phyloP scores from a whole-genome alignment of 805 yeast species.

The Lipomyces japonicus region DNA sequence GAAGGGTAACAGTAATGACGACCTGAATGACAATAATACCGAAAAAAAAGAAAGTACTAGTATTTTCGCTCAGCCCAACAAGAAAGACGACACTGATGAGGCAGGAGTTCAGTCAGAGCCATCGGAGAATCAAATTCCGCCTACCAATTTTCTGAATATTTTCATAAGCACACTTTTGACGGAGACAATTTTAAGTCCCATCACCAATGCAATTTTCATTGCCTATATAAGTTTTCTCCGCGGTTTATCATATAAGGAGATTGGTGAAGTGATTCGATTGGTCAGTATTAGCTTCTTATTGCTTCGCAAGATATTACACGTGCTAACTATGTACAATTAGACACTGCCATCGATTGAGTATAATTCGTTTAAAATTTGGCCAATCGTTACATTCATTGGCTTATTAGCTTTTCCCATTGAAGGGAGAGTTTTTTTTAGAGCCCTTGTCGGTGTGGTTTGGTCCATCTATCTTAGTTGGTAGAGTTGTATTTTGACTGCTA shows the following conservation, averaged over 20 bases:
- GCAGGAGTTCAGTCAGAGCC: neutral
- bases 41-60: neutral
- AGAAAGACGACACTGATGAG: neutral
- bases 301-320: neutral
- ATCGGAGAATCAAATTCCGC: neutral
- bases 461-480: slow-evolving; percentile 10
- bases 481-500: too few species aligned
- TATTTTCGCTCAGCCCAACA: neutral
- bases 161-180: slow-evolving; percentile 12
- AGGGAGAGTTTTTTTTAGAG: slow-evolving; percentile 7
- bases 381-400: slow-evolving; percentile 10
- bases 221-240: slow-evolving; percentile 4
- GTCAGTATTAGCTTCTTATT: neutral
- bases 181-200: slow-evolving; percentile 11
- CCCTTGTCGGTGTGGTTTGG: slow-evolving; percentile 18
- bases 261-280: neutral
- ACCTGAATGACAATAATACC: neutral
- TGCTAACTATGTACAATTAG: slow-evolving; percentile 3
- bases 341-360: slow-evolving; percentile 13
- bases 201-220: slow-evolving; percentile 14
- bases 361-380: slow-evolving; percentile 18
- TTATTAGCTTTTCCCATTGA: slow-evolving; percentile 11
- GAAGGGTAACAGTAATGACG: neutral
- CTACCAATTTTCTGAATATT: slow-evolving; percentile 8
- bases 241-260: neutral